Evolutionary conservation across 2,329 filamentous ascomycete genomes (phyloP), one percentile per base, ranked within the genome.

Genomic region (Bipolaris bicolor): DNA sequence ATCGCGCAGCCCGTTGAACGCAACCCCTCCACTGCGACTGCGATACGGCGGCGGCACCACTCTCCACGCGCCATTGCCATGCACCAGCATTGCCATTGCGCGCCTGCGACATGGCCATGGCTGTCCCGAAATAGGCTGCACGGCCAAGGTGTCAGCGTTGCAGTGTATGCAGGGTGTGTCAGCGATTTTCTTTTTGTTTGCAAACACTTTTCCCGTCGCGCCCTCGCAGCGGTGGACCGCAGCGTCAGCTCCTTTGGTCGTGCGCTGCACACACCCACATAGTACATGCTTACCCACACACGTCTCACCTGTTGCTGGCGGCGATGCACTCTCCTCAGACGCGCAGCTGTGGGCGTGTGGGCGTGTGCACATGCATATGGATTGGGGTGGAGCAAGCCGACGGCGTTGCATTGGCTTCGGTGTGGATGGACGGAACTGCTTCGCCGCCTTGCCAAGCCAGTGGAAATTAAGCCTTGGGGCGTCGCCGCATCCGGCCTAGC

Each of bases 381-480:
- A 7, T 31, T 31, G 29, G 10, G 24, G 24, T 26, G 24, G 24
- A 26, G 24, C 24, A 26, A 7, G 24, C 24, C 7, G 24, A 26
- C 7, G 24, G 24, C 24, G 24, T 26, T 26, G 24, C 24, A 26
- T 26, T 10, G 24, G 16, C 15, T 11, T 15, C 2, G 10, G 3
- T 20, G 37, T 22, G 39, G 20, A 18, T 20, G 43, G 33, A 66
- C 61, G 60, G 61, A 58, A 67, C 64, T 55, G 59, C 58, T 43
- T 49, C 45, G 45, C 43, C 39, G 29, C 52, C 48, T 53, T 55
- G 40, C 53, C 55, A 45, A 48, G 44, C 11, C 31, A 18, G 40
- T 64, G 64, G 63, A 66, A 58, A 70, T 63, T 61, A 62, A 62
- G 51, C 59, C 55, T 64, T 49, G 20, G 49, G 15, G 29, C 29